phyloP scores from a whole-genome alignment of 2,329 filamentous ascomycete species.

The Paracoccidioides lutzii region DNA sequence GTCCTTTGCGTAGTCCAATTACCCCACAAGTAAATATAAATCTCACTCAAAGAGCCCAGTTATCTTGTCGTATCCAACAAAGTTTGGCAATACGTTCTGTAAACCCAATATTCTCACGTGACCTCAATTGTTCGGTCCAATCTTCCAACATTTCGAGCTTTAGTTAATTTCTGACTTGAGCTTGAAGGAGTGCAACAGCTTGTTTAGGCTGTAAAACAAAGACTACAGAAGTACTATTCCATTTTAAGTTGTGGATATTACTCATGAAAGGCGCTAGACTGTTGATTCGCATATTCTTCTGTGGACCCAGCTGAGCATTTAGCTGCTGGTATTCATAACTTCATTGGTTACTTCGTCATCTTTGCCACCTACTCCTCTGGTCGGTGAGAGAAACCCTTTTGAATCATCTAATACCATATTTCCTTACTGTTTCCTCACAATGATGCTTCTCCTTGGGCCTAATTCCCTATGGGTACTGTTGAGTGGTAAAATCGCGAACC shows the following conservation, averaged over 20 bases:
- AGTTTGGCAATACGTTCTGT: background rate
- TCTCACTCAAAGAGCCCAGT: no score
- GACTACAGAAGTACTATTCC: background rate
- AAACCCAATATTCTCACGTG: no score
- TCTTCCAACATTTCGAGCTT: background rate
- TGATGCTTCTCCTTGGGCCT: conserved; percentile 22
- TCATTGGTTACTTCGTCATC: background rate
- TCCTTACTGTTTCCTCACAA: conserved; percentile 9
- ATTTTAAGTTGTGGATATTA: background rate
- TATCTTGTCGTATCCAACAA: no score
- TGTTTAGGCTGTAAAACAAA: background rate
- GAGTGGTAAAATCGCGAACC: conserved; percentile 1
- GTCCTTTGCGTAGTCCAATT: no score
- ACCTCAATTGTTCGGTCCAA: no score
- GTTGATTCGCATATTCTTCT: background rate
- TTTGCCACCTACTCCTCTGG: background rate
- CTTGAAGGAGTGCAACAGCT: background rate
- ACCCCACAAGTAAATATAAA: no score
- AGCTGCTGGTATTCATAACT: background rate
- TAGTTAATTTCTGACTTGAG: background rate
- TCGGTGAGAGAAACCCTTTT: background rate
- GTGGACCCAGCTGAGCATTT: background rate
- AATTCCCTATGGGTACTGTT: conserved; percentile 21
- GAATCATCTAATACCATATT: background rate
- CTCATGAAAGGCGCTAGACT: background rate